Percentiles rank a stretch among this genome's conserved stretches.
These are phyloP conservation scores for Tricholoma saponaceum DNA, from an alignment of 768 basidiomycete genomes.

Conservation along the genomic window DNA sequence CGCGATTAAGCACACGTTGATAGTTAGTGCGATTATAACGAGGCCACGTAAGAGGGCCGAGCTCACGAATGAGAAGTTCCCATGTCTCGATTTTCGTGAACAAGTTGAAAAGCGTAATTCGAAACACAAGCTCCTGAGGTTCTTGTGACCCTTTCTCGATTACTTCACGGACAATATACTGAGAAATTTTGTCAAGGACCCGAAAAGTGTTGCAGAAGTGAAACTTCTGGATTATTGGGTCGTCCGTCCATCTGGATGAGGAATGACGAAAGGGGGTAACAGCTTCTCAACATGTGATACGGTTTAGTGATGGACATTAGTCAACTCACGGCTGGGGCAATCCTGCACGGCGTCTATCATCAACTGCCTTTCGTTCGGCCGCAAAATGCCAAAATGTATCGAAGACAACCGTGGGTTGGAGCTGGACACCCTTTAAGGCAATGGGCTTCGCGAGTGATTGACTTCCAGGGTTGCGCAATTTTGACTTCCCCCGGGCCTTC, in stretches of 20 bases:
- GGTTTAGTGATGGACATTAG: slow-evolving; percentile 9
- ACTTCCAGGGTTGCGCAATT: not conserved
- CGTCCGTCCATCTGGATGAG: slow-evolving; percentile 60
- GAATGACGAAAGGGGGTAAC: not conserved
- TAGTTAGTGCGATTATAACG: slow-evolving; percentile 53
- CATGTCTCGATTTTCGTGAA: slow-evolving; percentile 75
- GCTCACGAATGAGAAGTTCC: slow-evolving; percentile 47
- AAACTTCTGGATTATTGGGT: slow-evolving; percentile 49
- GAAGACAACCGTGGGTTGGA: slow-evolving; percentile 48
- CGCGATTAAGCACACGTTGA: slow-evolving; percentile 42
- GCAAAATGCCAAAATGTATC: slow-evolving; percentile 60
- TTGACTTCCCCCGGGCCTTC: not conserved
- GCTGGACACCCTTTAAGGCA: slow-evolving; percentile 32
- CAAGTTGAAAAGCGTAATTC: slow-evolving; percentile 64
- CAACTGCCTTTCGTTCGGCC: slow-evolving; percentile 53
- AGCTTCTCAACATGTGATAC: slow-evolving; percentile 7
- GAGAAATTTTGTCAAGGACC: slow-evolving; percentile 64
- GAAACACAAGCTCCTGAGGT: slow-evolving; percentile 62
- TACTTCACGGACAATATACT: slow-evolving; percentile 66
- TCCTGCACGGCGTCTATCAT: slow-evolving; percentile 49
- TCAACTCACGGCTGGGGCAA: slow-evolving; percentile 53
- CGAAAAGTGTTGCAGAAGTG: slow-evolving; percentile 76
- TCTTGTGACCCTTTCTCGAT: slow-evolving; percentile 63
- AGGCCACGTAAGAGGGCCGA: slow-evolving; percentile 61
- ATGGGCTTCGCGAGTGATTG: slow-evolving; percentile 16